phyloP scores from a whole-genome alignment of 1,284 basidiomycete genomes.

The Boletus sp. region DNA sequence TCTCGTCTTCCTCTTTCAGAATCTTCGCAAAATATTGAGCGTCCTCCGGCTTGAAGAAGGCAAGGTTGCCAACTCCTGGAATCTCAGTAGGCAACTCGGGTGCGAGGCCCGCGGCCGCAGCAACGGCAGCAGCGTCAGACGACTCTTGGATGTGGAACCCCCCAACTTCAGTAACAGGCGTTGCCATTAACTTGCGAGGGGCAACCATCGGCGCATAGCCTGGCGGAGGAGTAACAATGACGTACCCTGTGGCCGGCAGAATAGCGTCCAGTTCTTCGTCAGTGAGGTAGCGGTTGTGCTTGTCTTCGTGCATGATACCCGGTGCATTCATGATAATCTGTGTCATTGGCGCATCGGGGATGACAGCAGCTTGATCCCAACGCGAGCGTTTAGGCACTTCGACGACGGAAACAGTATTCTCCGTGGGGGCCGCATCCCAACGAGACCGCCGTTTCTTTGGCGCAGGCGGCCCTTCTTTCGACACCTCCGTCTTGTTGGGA shows the following conservation, averaged over 20 bases:
- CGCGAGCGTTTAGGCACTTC: conserved; percentile 82
- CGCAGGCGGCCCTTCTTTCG: conserved; percentile 63
- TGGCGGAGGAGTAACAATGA: conserved; percentile 89
- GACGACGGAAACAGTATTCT: conserved; percentile 42
- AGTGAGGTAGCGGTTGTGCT: conserved; percentile 89
- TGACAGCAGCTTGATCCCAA: conserved; percentile 88
- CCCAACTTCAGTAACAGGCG: conserved; percentile 66
- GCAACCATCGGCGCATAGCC: conserved; percentile 86
- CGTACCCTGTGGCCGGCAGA: conserved; percentile 85
- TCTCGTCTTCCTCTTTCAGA: conserved; percentile 91
- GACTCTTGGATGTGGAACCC: conserved; percentile 98
- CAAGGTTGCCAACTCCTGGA: conserved; percentile 93
- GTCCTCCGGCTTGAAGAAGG: conserved; percentile 98
- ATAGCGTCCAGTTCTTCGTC: conserved; percentile 95
- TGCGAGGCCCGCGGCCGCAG: conserved; percentile 87
- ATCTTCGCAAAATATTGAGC: conserved; percentile 98
- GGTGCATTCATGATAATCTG: conserved; percentile 85
- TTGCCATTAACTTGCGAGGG: conserved; percentile 75
- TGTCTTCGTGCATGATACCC: conserved; percentile 82
- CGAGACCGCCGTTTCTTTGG: conserved; percentile 90
- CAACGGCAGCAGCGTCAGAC: conserved; percentile 79
- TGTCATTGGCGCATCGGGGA: conserved; percentile 59
- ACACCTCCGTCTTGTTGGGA: conserved; percentile 49
- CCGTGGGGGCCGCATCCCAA: conserved; percentile 88
- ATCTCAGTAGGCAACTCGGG: conserved; percentile 98